Evolutionary conservation across 2,329 filamentous ascomycete genomes (phyloP).

Genomic region (Cordyceps fumosorosea): DNA sequence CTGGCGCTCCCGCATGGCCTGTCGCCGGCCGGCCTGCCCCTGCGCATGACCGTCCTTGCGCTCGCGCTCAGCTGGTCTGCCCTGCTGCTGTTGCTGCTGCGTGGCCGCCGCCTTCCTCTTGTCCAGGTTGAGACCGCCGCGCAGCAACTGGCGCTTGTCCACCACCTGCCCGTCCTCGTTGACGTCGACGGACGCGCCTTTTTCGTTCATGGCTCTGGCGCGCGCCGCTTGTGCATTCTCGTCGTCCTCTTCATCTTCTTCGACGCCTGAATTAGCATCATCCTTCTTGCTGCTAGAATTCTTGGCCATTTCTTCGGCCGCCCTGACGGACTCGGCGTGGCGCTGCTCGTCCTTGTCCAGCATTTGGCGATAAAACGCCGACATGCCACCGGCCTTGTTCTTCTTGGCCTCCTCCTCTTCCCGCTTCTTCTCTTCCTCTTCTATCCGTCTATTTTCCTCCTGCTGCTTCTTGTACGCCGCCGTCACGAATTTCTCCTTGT

Average conservation of each 20-base stretch:
- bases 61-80: constrained; percentile 23
- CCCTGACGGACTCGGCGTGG: constrained; percentile 63
- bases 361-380: constrained; percentile 69
- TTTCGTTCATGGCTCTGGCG: constrained; percentile 61
- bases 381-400: constrained; percentile 63
- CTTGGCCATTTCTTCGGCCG: constrained; percentile 51
- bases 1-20: constrained; percentile 68
- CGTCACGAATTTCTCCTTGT: constrained; percentile 82
- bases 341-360: constrained; percentile 63
- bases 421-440: constrained; percentile 62
- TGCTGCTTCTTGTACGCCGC: constrained; percentile 77
- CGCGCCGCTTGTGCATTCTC: constrained; percentile 55
- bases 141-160: constrained; percentile 74
- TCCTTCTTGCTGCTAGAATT: constrained; percentile 23
- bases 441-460: constrained; percentile 62
- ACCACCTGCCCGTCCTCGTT: constrained; percentile 81
- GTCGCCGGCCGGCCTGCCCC: constrained; percentile 41
- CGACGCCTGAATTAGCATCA: constrained; percentile 15
- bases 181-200: constrained; percentile 54
- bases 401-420: constrained; percentile 61
- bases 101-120: constrained; percentile 47
- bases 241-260: constrained; percentile 28
- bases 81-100: constrained; percentile 20
- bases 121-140: constrained; percentile 67
- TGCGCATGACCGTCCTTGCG: constrained; percentile 32